Evolutionary conservation across 2,329 filamentous ascomycete species (phyloP), one percentile per base, ranked within the genome.

Genomic region (Furcasterigmium sp.): DNA sequence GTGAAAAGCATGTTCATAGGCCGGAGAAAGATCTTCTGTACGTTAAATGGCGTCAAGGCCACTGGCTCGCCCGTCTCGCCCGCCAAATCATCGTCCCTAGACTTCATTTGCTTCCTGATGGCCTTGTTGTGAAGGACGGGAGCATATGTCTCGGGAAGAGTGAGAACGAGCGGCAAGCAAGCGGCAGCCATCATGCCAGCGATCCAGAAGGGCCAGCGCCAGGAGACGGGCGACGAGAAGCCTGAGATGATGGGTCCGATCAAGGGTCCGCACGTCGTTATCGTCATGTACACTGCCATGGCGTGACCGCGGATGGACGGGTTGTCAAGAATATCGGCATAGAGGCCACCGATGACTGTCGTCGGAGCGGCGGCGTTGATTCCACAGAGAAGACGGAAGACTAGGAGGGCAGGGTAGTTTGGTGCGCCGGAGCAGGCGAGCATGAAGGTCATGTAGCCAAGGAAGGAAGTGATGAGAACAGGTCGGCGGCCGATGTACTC

Each of bases 231-330:
- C 4, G 75, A 62, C 0, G 74, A 52, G 51, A 76, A 76, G 0
- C 73, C 73, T 13, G 72, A 73, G 17, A 75, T 65, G 11, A 77
- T 67, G 2, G 74, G 73, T 0, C 74, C 75, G 2, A 77, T 55
- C 1, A 75, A 65, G 5, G 60, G 60, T 0, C 57, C 60, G 4
- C 55, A 44, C 2, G 54, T 62, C 8, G 61, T 64, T 32, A 63
- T 50, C 7, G 52, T 53, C 60, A 63, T 63, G 54, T 64, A 64
- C 3, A 62, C 46, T 9, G 59, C 55, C 25, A 63, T 55, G 21
- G 61, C 61, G 9, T 54, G 57, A 19, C 61, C 61, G 17, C 61
- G 51, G 3, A 51, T 50, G 2, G 59, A 56, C 2, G 61, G 59
- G 10, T 58, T 41, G 42, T 63, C 56, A 13, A 64, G 43, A 19